phyloP scores from a whole-genome alignment of 441 rosid species.

The Gossypium gossypioides region DNA sequence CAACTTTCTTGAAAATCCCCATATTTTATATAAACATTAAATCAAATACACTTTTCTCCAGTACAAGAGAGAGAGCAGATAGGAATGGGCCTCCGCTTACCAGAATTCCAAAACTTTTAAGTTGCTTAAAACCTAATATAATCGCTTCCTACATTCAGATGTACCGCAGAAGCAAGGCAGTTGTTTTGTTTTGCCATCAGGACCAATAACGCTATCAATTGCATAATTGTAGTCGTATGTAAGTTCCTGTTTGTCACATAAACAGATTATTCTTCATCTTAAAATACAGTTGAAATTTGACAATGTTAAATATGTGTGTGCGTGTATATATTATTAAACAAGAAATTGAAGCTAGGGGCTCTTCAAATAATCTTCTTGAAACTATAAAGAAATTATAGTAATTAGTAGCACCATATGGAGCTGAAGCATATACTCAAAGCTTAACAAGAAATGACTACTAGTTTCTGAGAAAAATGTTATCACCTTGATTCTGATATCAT shows the following conservation, averaged over 20 bases:
- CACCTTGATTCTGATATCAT: too few relatives aligned
- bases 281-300: background rate
- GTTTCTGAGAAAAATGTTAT: too few relatives aligned
- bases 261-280: background rate
- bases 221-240: conserved; percentile 82
- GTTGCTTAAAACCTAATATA: conserved; percentile 25
- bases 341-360: too few relatives aligned
- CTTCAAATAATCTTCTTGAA: too few relatives aligned
- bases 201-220: conserved; percentile 60
- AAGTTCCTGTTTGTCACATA: conserved; percentile 41
- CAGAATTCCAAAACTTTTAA: background rate
- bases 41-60: background rate
- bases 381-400: too few relatives aligned
- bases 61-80: background rate
- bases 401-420: too few relatives aligned
- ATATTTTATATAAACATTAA: background rate
- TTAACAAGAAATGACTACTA: too few relatives aligned
- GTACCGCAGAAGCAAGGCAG: conserved; percentile 70
- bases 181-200: conserved; percentile 55
- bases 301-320: too few relatives aligned
- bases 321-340: too few relatives aligned
- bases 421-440: too few relatives aligned
- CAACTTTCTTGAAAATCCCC: background rate
- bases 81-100: background rate
- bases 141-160: conserved; percentile 53